Evolutionary conservation across 345 rosid species (phyloP), one percentile per base, ranked within the genome.

Genomic region (Schrenkiella parvula): DNA sequence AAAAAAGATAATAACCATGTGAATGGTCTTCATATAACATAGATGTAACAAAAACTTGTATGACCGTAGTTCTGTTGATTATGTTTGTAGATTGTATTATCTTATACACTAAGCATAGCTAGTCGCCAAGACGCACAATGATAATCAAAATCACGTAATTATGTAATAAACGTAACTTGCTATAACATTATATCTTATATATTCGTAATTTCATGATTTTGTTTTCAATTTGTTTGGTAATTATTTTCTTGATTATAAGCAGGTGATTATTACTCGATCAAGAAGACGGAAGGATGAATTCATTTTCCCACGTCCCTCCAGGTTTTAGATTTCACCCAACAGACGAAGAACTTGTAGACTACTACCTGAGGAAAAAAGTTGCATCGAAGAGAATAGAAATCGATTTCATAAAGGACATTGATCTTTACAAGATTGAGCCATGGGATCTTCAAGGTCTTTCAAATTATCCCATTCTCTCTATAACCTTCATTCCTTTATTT

Each of bases 271-370:
- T 23, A 47, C 38, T 38, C 32, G 26, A 68, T 54, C 23, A 63
- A 51, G 41, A 56, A 64, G 70, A 64, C 23, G 48, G 26, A 43
- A 79, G 69, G 10, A 88, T 89, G 95, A 80, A 87, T 80, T 68
- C 90, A 64, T 89, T 89, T 72, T 73, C 92, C n/a, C 81, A 84
- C 65, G 95, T 89, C 44, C 95, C 95, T 41, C 95, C 95, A 11
- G 95, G 95, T 52, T 89, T 89, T 74, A 84, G 95, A 76, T 89
- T 89, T 67, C 90, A 89, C 71, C 95, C 95, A 8, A 87, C 92
- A 11, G 95, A 89, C 56, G 95, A 89, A 87, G 95, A 89, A 71
- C 92, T 89, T 31, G 95, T 89, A n/a, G 95, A 89, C 75, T 89
- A 89, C 77, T 89, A 89, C 73, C 78, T 89, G 3, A 81, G 92